phyloP scores from a whole-genome alignment of 2,329 filamentous ascomycete genomes.

The Aspergillus sp. region DNA sequence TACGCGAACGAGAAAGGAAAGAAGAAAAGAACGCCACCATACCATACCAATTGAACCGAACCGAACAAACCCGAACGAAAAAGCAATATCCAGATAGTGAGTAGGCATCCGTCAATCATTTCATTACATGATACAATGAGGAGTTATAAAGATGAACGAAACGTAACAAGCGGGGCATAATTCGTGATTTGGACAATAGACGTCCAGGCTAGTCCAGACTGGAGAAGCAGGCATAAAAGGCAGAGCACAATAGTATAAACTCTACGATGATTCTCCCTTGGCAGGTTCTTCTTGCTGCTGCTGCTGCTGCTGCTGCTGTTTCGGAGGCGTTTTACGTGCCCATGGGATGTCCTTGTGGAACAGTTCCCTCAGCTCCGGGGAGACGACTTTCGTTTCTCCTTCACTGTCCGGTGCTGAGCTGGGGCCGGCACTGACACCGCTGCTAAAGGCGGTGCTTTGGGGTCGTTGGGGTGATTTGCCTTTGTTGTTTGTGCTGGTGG shows the following conservation, averaged over 20 bases:
- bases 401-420: slow-evolving; percentile 1
- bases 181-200: background rate
- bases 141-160: background rate
- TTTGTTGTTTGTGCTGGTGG: slow-evolving; percentile 28
- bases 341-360: slow-evolving; percentile 61
- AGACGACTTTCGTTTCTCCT: slow-evolving; percentile 57
- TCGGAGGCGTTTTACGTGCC: slow-evolving; percentile 31
- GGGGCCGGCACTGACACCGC: slow-evolving; percentile 19
- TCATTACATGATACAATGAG: background rate
- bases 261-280: background rate
- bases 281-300: background rate
- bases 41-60: background rate
- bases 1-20: background rate
- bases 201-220: too few relatives aligned
- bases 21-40: background rate
- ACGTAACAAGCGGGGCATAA: background rate
- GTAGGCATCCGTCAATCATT: background rate
- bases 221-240: too few relatives aligned
- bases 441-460: slow-evolving; percentile 28
- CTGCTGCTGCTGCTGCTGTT: background rate
- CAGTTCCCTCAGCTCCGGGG: slow-evolving; percentile 62
- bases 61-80: background rate
- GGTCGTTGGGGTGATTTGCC: slow-evolving; percentile 34
- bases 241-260: background rate
- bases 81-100: background rate